Evolutionary conservation across 257 asterid genomes (phyloP).

Genomic region (Nicotiana knightiana): DNA sequence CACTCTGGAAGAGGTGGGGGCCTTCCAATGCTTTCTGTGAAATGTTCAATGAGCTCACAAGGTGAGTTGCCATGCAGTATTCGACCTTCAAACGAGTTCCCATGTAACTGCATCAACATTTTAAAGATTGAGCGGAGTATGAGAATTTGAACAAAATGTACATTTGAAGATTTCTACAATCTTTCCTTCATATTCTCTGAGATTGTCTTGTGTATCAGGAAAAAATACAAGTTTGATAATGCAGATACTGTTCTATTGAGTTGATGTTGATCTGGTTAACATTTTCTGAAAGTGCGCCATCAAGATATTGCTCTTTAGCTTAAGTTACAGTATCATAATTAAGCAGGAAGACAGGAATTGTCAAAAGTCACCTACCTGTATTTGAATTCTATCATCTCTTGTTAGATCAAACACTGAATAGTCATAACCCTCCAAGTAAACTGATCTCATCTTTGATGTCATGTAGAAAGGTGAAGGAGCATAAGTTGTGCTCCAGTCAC

Average conservation of each 20-base stretch:
- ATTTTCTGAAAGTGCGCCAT: not conserved
- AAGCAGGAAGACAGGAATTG: constrained; percentile 8
- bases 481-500: constrained; percentile 91
- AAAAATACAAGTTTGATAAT: not conserved
- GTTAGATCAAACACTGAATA: constrained; percentile 88
- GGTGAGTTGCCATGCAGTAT: constrained; percentile 81
- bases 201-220: not conserved
- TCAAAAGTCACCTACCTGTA: constrained; percentile 69
- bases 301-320: not conserved
- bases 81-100: constrained; percentile 69
- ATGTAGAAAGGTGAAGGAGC: constrained; percentile 94
- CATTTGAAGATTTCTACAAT: not conserved
- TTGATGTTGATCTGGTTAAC: not conserved
- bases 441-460: constrained; percentile 86
- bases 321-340: not conserved
- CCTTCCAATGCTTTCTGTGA: constrained; percentile 79
- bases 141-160: not conserved
- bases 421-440: constrained; percentile 86
- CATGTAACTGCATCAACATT: constrained; percentile 45
- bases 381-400: constrained; percentile 65
- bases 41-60: constrained; percentile 61
- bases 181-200: not conserved
- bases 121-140: not conserved
- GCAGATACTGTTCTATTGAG: not conserved
- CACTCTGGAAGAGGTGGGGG: constrained; percentile 88